These are phyloP conservation scores for Nakazawaea siamensis DNA, from an alignment of 805 yeast genomes.

Conservation along the genomic window DNA sequence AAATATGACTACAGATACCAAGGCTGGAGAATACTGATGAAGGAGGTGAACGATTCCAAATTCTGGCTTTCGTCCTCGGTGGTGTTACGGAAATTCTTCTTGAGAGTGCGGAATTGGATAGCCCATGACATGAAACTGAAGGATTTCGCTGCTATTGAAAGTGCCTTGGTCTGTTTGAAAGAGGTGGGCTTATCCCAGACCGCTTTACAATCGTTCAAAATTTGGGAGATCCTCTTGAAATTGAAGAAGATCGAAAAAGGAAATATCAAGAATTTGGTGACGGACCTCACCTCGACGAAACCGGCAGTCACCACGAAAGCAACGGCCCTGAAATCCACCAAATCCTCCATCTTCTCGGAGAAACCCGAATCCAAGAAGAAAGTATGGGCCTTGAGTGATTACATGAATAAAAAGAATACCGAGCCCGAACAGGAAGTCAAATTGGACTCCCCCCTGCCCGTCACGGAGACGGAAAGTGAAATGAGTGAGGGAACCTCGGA, in stretches of 20 bases:
- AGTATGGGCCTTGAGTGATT: conserved; percentile 1
- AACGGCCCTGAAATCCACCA: conserved; percentile 1
- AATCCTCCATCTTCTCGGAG: conserved; percentile 6
- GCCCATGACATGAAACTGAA: conserved; percentile 9
- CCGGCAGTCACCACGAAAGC: not conserved
- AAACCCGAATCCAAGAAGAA: not conserved
- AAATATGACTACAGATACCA: conserved; percentile 11
- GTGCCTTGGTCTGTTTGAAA: conserved; percentile 1
- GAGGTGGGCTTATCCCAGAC: not conserved
- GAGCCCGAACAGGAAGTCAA: too few relatives aligned
- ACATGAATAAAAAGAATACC: not conserved
- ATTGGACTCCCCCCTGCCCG: not conserved
- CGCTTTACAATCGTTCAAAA: conserved; percentile 1
- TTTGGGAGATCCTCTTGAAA: conserved; percentile 4
- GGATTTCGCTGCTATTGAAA: conserved; percentile 5
- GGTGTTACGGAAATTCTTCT: conserved; percentile 6
- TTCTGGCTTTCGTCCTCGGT: conserved; percentile 9
- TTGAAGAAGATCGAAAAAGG: conserved; percentile 2
- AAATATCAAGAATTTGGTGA: conserved; percentile 3
- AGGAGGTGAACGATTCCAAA: not conserved
- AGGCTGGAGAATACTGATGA: conserved; percentile 5
- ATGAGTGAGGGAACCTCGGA: not conserved
- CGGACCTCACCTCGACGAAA: not conserved
- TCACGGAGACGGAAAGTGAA: not conserved
- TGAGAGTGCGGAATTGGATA: conserved; percentile 13